Conservation (phyloP, 2,329 filamentous ascomycete genomes). For the Lasiodiplodia hormozganensis region DNA sequence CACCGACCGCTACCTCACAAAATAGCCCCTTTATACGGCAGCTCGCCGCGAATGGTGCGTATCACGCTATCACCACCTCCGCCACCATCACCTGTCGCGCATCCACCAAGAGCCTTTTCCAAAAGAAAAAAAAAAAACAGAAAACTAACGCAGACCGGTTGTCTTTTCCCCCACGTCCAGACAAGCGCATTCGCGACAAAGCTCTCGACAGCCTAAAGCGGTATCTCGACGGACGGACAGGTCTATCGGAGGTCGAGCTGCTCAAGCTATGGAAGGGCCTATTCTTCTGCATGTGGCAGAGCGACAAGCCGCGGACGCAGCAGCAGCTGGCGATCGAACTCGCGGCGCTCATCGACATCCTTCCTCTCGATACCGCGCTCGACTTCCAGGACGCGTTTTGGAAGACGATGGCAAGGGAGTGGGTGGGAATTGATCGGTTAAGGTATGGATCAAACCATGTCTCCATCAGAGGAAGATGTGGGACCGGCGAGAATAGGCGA, state of each 20-base stretch:
- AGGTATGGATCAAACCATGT: conserved; percentile 35
- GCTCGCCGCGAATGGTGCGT: conserved; percentile 28
- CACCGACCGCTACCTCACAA: conserved; percentile 6
- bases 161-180: background rate
- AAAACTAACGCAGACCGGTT: background rate
- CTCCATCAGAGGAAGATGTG: background rate
- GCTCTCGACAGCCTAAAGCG: conserved; percentile 78
- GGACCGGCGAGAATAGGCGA: background rate
- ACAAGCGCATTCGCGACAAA: conserved; percentile 30
- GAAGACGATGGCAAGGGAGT: conserved; percentile 59
- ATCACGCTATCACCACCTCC: background rate
- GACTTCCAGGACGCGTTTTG: conserved; percentile 59
- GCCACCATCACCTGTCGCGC: too few relatives aligned
- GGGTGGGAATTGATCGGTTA: conserved; percentile 57
- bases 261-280: conserved; percentile 94
- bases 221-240: conserved; percentile 71
- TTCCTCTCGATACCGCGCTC: conserved; percentile 56
- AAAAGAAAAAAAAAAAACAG: background rate
- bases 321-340: conserved; percentile 82
- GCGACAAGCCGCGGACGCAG: conserved; percentile 85
- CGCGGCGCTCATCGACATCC: conserved; percentile 69
- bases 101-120: background rate
- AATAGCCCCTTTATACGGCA: conserved; percentile 28
- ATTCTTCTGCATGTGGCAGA: conserved; percentile 93
- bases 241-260: conserved; percentile 72